These are phyloP conservation scores for Saccharomyces hybrid DNA, from an alignment of 1,139 yeast species.

Conservation along the genomic window DNA sequence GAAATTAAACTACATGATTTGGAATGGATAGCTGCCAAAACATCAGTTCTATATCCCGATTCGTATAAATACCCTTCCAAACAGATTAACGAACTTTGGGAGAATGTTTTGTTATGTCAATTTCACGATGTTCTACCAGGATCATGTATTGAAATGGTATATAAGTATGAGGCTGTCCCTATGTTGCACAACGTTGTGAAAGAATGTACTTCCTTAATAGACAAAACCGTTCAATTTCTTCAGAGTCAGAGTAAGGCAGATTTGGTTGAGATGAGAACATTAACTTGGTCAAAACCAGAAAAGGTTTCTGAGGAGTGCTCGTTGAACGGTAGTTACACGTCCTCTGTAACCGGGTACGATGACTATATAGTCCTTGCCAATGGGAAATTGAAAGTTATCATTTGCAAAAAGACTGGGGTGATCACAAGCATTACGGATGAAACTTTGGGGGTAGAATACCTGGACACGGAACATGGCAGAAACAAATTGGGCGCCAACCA, in stretches of 20 bases:
- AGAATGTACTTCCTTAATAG: constrained; percentile 45
- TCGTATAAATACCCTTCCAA: constrained; percentile 62
- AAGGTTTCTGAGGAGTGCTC: not conserved
- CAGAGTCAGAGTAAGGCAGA: constrained; percentile 10
- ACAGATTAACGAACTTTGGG: constrained; percentile 71
- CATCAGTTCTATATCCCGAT: constrained; percentile 44
- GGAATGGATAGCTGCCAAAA: constrained; percentile 72
- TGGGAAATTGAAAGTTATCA: constrained; percentile 48
- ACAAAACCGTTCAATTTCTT: constrained; percentile 43
- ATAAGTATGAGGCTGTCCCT: constrained; percentile 83
- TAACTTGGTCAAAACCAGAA: constrained; percentile 16
- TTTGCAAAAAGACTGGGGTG: constrained; percentile 51
- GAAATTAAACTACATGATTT: constrained; percentile 78
- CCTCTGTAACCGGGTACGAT: constrained; percentile 9
- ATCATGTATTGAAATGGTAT: constrained; percentile 89
- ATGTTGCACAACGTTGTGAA: constrained; percentile 54
- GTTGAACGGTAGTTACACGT: not conserved
- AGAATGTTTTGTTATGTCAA: constrained; percentile 79
- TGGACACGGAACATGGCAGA: constrained; percentile 47
- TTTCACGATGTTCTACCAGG: constrained; percentile 98
- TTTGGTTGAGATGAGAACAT: constrained; percentile 34
- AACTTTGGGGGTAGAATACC: constrained; percentile 53
- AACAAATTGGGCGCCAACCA: constrained; percentile 63
- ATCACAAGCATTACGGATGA: constrained; percentile 61
- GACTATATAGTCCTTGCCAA: constrained; percentile 41